Evolutionary conservation across 106 monocot species (phyloP).

Genomic region (Platanthera guangdongensis): DNA sequence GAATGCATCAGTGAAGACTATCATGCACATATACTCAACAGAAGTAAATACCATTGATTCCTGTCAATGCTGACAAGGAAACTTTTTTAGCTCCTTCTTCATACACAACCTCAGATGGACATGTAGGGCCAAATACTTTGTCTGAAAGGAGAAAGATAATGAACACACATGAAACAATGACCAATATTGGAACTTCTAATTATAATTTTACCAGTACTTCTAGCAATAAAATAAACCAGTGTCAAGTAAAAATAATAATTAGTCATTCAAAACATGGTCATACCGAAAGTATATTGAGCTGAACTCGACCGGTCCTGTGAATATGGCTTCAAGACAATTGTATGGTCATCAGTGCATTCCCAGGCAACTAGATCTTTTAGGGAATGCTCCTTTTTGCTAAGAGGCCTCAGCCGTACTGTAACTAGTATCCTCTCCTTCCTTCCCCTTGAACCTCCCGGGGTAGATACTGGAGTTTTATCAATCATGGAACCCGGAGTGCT

Average conservation of each 20-base stretch:
- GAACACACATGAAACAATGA: background rate
- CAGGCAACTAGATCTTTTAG: conserved; percentile 72
- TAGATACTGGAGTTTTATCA: conserved; percentile 45
- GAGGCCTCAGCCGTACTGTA: conserved; percentile 78
- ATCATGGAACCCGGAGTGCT: conserved; percentile 65
- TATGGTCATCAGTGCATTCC: conserved; percentile 69
- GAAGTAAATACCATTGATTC: conserved; percentile 71
- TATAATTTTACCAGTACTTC: too few relatives aligned
- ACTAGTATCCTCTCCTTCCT: conserved; percentile 96
- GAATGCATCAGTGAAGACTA: background rate
- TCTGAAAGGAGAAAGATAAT: conserved; percentile 35
- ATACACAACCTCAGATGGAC: conserved; percentile 66
- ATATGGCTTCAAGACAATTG: conserved; percentile 45
- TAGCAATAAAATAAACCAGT: background rate
- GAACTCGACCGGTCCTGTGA: conserved; percentile 51
- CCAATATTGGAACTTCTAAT: too few relatives aligned
- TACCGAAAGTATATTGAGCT: conserved; percentile 67
- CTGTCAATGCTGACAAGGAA: conserved; percentile 79
- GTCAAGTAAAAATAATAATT: background rate
- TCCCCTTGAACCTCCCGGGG: conserved; percentile 37
- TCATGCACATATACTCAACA: background rate
- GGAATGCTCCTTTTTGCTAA: conserved; percentile 60
- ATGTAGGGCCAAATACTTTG: conserved; percentile 78
- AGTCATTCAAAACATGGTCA: background rate
- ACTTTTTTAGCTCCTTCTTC: conserved; percentile 90